Conservation (phyloP, 2,329 filamentous ascomycete species). For the Balansia obtecta region DNA sequence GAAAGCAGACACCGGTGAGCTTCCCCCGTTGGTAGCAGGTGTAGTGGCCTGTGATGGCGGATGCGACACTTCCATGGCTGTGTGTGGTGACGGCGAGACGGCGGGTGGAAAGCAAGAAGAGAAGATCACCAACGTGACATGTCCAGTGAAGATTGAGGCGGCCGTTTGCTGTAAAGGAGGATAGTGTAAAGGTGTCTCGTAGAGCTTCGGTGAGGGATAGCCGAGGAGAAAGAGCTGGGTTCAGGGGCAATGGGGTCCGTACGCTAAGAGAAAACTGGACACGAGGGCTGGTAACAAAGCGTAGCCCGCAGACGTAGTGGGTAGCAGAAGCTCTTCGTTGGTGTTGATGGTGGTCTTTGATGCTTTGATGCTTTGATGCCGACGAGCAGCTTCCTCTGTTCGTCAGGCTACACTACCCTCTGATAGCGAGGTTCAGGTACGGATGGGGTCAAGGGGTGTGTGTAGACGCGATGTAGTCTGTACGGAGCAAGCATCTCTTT, state of each 20-base stretch:
- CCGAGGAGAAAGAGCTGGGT: neutral
- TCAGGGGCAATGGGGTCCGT: neutral
- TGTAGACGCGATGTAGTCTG: too few species aligned
- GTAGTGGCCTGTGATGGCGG: constrained; percentile 29
- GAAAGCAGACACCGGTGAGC: constrained; percentile 33
- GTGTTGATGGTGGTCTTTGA: too few species aligned
- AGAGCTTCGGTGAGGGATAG: neutral
- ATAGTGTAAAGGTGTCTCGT: neutral
- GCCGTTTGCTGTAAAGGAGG: neutral
- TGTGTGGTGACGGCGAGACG: constrained; percentile 7
- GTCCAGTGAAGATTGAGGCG: neutral
- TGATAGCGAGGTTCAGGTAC: too few species aligned
- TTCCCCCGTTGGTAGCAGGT: constrained; percentile 25
- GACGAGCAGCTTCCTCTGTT: too few species aligned
- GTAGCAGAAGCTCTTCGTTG: too few species aligned
- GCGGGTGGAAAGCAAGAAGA: neutral
- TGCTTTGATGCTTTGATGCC: too few species aligned
- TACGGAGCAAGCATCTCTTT: too few species aligned
- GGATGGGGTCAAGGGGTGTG: too few species aligned
- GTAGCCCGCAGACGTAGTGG: too few species aligned
- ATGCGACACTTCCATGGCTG: constrained; percentile 41
- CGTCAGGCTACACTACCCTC: too few species aligned
- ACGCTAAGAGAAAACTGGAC: too few species aligned
- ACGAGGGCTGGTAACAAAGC: too few species aligned
- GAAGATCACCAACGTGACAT: constrained; percentile 1